phyloP scores from a whole-genome alignment of 306 rosid genomes.

The Sphenostylis stenocarpa region DNA sequence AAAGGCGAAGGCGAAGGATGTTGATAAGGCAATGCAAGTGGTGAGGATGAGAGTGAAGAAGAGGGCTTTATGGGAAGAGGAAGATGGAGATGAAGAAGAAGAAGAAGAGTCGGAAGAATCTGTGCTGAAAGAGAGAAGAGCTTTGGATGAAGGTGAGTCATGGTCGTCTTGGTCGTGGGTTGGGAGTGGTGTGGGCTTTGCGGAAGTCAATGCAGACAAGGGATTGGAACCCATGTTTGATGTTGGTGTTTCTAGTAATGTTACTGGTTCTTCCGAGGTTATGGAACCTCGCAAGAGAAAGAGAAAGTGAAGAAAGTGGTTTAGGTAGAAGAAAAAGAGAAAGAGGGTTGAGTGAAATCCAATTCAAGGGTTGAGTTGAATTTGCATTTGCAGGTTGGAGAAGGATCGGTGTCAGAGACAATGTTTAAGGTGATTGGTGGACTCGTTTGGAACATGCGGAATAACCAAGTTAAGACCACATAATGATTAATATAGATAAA shows the following conservation, averaged over 20 bases:
- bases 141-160: slow-evolving; percentile 51
- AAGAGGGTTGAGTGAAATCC: slow-evolving; percentile 15
- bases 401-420: neutral
- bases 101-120: slow-evolving; percentile 40
- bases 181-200: slow-evolving; percentile 45
- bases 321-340: no score
- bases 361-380: neutral
- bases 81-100: slow-evolving; percentile 22
- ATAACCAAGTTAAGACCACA: neutral
- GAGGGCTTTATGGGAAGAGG: slow-evolving; percentile 47
- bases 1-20: slow-evolving; percentile 72
- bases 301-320: no score
- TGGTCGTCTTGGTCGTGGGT: slow-evolving; percentile 66
- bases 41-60: slow-evolving; percentile 61
- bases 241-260: neutral
- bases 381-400: neutral
- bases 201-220: slow-evolving; percentile 30
- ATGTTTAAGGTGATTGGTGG: neutral
- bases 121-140: slow-evolving; percentile 77
- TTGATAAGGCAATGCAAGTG: slow-evolving; percentile 66
- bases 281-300: neutral
- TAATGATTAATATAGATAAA: no score
- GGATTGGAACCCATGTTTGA: slow-evolving; percentile 65
- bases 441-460: neutral
- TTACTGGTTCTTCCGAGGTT: neutral